phyloP scores from a whole-genome alignment of 768 basidiomycete species.

The Bullera alba region DNA sequence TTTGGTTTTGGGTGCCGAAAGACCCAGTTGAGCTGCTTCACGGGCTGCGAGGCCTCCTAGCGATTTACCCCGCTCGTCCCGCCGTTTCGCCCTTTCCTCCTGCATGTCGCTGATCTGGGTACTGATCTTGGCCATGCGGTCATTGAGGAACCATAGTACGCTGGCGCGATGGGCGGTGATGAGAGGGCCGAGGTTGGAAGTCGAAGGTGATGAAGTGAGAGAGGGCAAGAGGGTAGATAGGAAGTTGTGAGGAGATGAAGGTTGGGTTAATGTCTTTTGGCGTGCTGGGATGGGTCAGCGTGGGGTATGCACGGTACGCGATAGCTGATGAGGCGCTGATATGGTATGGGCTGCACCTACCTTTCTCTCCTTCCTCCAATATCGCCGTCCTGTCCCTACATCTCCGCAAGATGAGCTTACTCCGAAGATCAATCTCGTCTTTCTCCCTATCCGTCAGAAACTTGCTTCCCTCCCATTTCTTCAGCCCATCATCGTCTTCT shows the following conservation, averaged over 20 bases:
- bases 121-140: conserved; percentile 70
- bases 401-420: conserved; percentile 71
- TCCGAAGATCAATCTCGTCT: conserved; percentile 91
- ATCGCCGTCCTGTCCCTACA: conserved; percentile 81
- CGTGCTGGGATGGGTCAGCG: conserved; percentile 15
- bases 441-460: conserved; percentile 77
- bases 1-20: not conserved
- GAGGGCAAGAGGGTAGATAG: conserved; percentile 67
- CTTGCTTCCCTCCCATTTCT: conserved; percentile 39
- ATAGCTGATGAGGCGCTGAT: not conserved
- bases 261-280: conserved; percentile 46
- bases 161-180: conserved; percentile 85
- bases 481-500: conserved; percentile 9
- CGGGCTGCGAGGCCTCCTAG: conserved; percentile 60
- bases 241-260: conserved; percentile 52
- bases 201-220: conserved; percentile 53
- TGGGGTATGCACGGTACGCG: not conserved
- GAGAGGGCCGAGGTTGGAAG: conserved; percentile 54
- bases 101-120: conserved; percentile 79
- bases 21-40: conserved; percentile 41
- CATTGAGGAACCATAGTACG: conserved; percentile 83
- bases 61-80: conserved; percentile 72
- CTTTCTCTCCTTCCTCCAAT: conserved; percentile 81
- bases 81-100: conserved; percentile 83
- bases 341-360: conserved; percentile 51